Evolutionary conservation across 2,329 filamentous ascomycete species (phyloP).

Genomic region (Nigrospora oryzae): DNA sequence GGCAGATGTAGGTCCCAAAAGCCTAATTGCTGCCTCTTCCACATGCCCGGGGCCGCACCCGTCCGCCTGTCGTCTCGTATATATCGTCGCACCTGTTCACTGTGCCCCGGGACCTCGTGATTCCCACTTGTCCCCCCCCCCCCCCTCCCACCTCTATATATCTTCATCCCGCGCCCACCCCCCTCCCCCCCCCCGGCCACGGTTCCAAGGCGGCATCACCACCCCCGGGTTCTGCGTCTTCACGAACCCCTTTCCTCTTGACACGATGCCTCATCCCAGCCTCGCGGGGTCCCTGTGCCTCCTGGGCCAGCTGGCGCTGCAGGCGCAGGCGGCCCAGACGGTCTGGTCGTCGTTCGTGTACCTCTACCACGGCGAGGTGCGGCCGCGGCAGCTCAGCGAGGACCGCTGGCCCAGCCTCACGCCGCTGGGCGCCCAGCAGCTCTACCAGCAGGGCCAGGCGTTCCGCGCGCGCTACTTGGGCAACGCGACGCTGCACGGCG

Average conservation of each 20-base stretch:
- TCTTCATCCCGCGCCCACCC: too few species aligned
- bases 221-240: too few species aligned
- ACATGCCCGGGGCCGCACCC: too few species aligned
- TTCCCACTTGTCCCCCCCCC: too few species aligned
- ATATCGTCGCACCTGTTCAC: too few species aligned
- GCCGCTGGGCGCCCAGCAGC: conserved; percentile 44
- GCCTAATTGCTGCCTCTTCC: too few species aligned
- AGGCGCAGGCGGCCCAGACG: conserved; percentile 25
- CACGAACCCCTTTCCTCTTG: not conserved
- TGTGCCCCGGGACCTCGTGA: too few species aligned
- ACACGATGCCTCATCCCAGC: not conserved
- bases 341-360: conserved; percentile 42
- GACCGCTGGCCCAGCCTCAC: conserved; percentile 30
- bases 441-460: conserved; percentile 36
- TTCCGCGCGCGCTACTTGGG: conserved; percentile 41
- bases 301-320: conserved; percentile 6
- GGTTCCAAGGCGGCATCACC: too few species aligned
- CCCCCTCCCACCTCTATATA: too few species aligned
- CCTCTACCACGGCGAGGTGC: conserved; percentile 40
- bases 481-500: conserved; percentile 11
- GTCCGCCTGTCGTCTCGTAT: too few species aligned
- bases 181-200: too few species aligned
- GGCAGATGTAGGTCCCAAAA: too few species aligned
- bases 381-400: conserved; percentile 3
- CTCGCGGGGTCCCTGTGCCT: not conserved